Evolutionary conservation across 345 rosid species (phyloP).

Genomic region (Euphorbia tirucalli): DNA sequence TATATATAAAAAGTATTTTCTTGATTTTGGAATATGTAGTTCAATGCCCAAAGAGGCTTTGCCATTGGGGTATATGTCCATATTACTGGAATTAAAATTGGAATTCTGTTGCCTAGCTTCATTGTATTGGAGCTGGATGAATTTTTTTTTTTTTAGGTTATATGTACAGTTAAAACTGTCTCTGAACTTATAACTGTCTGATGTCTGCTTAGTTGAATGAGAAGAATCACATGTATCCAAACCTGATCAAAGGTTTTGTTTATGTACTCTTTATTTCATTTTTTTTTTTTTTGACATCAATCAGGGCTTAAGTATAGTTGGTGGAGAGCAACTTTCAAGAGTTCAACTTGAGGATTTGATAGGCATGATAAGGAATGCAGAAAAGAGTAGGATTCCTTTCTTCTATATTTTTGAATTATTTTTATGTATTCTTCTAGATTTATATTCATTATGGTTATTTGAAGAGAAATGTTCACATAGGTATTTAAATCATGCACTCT

Average conservation of each 20-base stretch:
- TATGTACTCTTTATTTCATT: background rate
- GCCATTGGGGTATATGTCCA: background rate
- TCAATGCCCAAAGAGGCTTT: background rate
- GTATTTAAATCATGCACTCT: background rate
- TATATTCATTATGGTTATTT: conserved; percentile 3
- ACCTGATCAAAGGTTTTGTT: background rate
- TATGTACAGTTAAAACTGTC: background rate
- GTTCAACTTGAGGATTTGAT: conserved; percentile 64
- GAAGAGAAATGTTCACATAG: background rate
- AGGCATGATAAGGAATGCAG: conserved; percentile 77
- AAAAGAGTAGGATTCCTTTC: conserved; percentile 55
- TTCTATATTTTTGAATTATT: conserved; percentile 9
- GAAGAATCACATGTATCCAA: background rate
- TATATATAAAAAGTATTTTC: no score
- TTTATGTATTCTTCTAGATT: background rate
- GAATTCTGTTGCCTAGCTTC: background rate
- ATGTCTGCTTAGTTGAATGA: background rate
- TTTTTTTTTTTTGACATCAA: conserved; percentile 10
- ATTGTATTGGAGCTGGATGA: background rate
- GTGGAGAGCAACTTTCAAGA: conserved; percentile 41
- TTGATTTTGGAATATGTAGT: background rate
- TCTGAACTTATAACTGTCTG: background rate
- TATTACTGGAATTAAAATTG: no score
- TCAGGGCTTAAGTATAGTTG: conserved; percentile 51
- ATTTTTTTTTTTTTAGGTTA: background rate